These are phyloP conservation scores for Microcera coccophila DNA, from an alignment of 2,329 filamentous ascomycete genomes.

Conservation along the genomic window DNA sequence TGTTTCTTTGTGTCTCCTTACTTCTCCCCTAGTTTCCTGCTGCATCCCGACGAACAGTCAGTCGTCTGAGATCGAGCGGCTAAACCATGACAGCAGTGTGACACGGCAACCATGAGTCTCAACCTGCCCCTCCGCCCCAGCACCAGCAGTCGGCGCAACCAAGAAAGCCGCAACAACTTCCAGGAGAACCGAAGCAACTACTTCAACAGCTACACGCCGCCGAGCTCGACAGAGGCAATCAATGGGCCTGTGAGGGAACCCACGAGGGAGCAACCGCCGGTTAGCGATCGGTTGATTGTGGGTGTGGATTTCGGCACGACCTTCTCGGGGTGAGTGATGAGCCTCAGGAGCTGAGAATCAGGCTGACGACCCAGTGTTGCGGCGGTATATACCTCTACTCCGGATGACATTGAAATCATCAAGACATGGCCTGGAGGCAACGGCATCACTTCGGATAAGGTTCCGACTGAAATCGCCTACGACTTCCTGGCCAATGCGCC, in stretches of 20 bases:
- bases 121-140: slow-evolving; percentile 48
- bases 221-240: slow-evolving; percentile 59
- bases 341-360: not conserved
- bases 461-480: slow-evolving; percentile 74
- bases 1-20: too few species aligned
- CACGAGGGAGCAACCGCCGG: slow-evolving; percentile 46
- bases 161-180: slow-evolving; percentile 53
- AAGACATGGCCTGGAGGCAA: slow-evolving; percentile 82
- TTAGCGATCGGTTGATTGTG: slow-evolving; percentile 65
- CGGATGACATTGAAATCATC: slow-evolving; percentile 78
- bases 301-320: slow-evolving; percentile 84
- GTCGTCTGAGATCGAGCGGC: slow-evolving; percentile 23
- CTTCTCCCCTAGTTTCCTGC: too few species aligned
- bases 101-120: slow-evolving; percentile 42
- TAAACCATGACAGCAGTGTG: slow-evolving; percentile 17
- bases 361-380: slow-evolving; percentile 47
- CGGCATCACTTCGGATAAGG: slow-evolving; percentile 84
- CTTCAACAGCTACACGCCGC: slow-evolving; percentile 52
- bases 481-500: slow-evolving; percentile 34
- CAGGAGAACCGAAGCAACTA: too few species aligned
- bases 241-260: slow-evolving; percentile 58
- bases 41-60: slow-evolving; percentile 8
- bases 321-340: slow-evolving; percentile 62
- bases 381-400: slow-evolving; percentile 69
- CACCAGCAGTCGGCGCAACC: slow-evolving; percentile 47